Base-by-base conservation (phyloP, 129 eudicot genomes). In the Scalesia atractyloides region DNA sequence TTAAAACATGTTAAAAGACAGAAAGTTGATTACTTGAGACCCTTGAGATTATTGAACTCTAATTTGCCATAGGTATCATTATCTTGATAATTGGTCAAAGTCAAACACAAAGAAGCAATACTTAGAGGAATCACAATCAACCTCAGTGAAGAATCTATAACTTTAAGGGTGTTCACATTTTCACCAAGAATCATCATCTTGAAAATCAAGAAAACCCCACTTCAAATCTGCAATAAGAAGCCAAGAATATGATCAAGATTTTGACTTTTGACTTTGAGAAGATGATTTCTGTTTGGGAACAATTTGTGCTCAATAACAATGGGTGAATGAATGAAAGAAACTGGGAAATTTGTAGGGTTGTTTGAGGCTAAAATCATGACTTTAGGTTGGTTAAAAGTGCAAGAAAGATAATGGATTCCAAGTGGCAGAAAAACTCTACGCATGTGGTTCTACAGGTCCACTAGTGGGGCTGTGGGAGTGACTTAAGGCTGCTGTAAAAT, bases 61-160 rank as follows among this genome's bases (percentile, higher is more conserved):
- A 95, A 43, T 59, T 60, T 70, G 4, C 99, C 99, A 70, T 90
- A 95, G 49, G 53, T 79, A 68, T 46, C 54, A 41, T 83, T 88
- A 11, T 86, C 88, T 79, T 95, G 84, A 49, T 81, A 80, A 80
- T 86, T 88, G 59, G 86, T 88, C 66, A 90, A 74, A 74, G 94
- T 82, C 65, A 95, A 77, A 86, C 87, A 95, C 12, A 95, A 61
- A 41, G 97, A 81, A n/a, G 91, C 91, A 78, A 86, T 18, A 81
- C 86, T 83, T 43, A 95, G 71, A 39, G 99, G 99, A 76, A 91
- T 74, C 47, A 86, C 83, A 60, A 86, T 66, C 78, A 90, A 36
- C 86, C 99, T 90, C 2, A 95, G 74, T 18, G 84, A 83, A 44
- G 77, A 91, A 88, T 95, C 99, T 18, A 95, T 5, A 15, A 83